phyloP scores from a whole-genome alignment of 805 yeast species.

The Saccharomycodes ludwigii region DNA sequence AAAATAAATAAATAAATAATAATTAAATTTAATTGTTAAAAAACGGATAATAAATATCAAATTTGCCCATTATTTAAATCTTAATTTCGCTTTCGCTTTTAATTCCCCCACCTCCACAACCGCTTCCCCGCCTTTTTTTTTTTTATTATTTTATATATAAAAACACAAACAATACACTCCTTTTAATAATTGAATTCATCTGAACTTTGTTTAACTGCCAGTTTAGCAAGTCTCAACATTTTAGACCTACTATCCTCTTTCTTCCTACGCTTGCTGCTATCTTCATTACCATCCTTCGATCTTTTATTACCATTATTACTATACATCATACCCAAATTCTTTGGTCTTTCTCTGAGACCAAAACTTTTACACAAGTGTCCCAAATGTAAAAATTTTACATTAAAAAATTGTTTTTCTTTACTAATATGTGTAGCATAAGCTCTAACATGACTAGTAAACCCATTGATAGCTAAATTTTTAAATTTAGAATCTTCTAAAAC shows the following conservation, averaged over 20 bases:
- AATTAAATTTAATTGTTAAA: no score
- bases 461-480: conserved; percentile 61
- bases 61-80: no score
- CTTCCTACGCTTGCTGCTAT: conserved; percentile 27
- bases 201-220: conserved; percentile 49
- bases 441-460: conserved; percentile 78
- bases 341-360: conserved; percentile 91
- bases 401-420: conserved; percentile 67
- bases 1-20: no score
- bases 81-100: no score
- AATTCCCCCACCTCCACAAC: no score
- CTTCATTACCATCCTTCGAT: conserved; percentile 21
- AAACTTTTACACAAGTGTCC: conserved; percentile 95
- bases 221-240: conserved; percentile 64
- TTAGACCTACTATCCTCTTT: conserved; percentile 61
- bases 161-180: neutral
- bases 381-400: conserved; percentile 70
- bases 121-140: no score
- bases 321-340: conserved; percentile 49
- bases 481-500: conserved; percentile 52
- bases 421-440: conserved; percentile 94
- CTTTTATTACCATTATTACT: conserved; percentile 13
- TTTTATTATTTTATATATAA: no score
- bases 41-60: no score
- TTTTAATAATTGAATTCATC: conserved; percentile 56